Conservation (phyloP, 768 basidiomycete species). For the Lenzites betulinus region DNA sequence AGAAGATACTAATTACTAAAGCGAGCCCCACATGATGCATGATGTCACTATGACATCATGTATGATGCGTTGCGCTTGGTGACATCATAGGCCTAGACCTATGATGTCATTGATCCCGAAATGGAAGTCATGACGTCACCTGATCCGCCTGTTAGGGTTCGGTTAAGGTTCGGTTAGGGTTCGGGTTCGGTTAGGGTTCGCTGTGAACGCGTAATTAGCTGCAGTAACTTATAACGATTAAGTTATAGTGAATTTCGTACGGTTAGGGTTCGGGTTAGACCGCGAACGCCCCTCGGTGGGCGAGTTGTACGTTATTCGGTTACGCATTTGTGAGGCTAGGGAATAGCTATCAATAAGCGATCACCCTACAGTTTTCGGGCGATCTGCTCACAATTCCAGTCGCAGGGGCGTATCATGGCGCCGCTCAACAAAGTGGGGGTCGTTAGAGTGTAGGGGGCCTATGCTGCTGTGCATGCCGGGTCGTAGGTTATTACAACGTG, state of each 20-base stretch:
- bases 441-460: too few species aligned
- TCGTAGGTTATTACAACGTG: too few species aligned
- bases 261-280: conserved; percentile 4
- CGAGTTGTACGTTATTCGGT: background rate
- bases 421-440: too few species aligned
- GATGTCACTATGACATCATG: too few species aligned
- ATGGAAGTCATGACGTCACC: background rate
- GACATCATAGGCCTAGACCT: background rate
- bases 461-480: too few species aligned
- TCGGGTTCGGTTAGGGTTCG: conserved; percentile 8
- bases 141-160: background rate
- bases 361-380: background rate
- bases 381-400: too few species aligned
- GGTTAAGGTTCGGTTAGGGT: background rate
- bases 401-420: too few species aligned
- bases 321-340: background rate
- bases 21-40: too few species aligned
- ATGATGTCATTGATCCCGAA: background rate
- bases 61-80: too few species aligned
- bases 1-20: background rate
- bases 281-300: background rate
- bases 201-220: background rate
- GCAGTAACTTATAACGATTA: background rate
- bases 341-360: background rate
- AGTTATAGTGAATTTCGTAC: background rate